Evolutionary conservation across 176 grass and related monocot species (phyloP).

Genomic region (Rhipidocladum racemiflorum): DNA sequence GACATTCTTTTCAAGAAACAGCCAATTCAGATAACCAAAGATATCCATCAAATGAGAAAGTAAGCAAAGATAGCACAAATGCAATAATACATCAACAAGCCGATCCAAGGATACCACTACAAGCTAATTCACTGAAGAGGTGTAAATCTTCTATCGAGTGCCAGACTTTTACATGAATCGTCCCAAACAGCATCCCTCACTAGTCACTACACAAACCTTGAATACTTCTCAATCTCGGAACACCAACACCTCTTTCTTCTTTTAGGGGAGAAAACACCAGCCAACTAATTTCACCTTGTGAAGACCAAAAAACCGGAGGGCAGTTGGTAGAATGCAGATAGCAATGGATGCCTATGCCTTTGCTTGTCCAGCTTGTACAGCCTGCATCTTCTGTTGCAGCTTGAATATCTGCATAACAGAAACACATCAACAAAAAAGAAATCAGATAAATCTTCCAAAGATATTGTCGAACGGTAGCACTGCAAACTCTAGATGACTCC

Average conservation of each 20-base stretch:
- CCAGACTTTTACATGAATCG: neutral
- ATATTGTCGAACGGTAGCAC: neutral
- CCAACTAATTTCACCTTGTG: neutral
- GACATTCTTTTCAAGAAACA: neutral
- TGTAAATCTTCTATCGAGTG: neutral
- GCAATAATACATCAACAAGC: neutral
- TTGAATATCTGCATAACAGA: constrained; percentile 62
- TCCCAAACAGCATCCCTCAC: neutral
- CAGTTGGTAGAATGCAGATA: neutral
- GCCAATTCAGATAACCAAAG: neutral
- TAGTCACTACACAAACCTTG: neutral
- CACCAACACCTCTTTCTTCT: neutral
- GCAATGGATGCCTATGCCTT: constrained; percentile 44
- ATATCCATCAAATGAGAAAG: neutral
- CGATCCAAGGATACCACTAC: neutral
- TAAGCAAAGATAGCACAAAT: neutral
- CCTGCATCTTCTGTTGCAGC: constrained; percentile 91
- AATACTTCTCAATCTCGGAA: neutral
- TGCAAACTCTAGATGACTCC: too few relatives aligned
- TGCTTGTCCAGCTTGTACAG: constrained; percentile 62
- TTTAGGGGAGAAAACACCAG: neutral
- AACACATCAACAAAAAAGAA: neutral
- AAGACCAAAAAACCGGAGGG: neutral
- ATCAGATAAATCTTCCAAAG: neutral
- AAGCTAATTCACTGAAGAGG: neutral